A percentile compares a stretch with the other conserved stretches of the same genome.
Conservation (phyloP, 2,329 filamentous ascomycete genomes). For the Ophiostoma tasmaniense region DNA sequence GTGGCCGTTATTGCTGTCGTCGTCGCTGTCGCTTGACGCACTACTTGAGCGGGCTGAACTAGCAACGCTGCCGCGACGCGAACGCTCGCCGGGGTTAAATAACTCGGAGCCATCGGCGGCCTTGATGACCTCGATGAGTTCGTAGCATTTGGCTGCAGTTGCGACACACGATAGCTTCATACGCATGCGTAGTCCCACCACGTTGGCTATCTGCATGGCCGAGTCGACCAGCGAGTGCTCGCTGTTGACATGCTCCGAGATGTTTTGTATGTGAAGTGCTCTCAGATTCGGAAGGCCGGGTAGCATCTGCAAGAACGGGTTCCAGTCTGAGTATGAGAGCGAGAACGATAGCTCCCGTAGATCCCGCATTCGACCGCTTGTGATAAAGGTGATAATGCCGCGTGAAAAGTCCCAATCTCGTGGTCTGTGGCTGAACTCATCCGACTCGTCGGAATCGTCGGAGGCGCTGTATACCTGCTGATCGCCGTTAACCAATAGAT, state of each 20-base stretch:
- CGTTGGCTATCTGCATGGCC: constrained; percentile 68
- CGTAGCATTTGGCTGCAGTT: constrained; percentile 69
- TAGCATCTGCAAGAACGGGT: constrained; percentile 68
- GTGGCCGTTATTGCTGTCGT: neutral
- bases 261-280: constrained; percentile 30
- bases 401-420: constrained; percentile 62
- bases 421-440: constrained; percentile 40
- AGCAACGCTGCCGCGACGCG: neutral
- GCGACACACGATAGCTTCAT: constrained; percentile 71
- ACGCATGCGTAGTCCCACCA: constrained; percentile 66
- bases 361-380: constrained; percentile 64
- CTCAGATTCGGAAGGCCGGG: constrained; percentile 62
- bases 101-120: constrained; percentile 25
- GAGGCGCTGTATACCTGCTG: constrained; percentile 36
- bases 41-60: neutral
- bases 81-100: constrained; percentile 11
- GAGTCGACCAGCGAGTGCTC: constrained; percentile 56
- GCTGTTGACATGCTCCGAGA: constrained; percentile 20
- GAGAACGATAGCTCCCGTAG: constrained; percentile 64
- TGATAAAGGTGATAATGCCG: constrained; percentile 64
- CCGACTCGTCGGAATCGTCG: constrained; percentile 27
- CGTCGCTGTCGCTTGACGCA: neutral
- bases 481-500: constrained; percentile 65
- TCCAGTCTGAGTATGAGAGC: constrained; percentile 71
- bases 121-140: constrained; percentile 58